These are phyloP conservation scores for Drechslerella coelobrocha DNA, from an alignment of 2,329 filamentous ascomycete species.

Conservation along the genomic window DNA sequence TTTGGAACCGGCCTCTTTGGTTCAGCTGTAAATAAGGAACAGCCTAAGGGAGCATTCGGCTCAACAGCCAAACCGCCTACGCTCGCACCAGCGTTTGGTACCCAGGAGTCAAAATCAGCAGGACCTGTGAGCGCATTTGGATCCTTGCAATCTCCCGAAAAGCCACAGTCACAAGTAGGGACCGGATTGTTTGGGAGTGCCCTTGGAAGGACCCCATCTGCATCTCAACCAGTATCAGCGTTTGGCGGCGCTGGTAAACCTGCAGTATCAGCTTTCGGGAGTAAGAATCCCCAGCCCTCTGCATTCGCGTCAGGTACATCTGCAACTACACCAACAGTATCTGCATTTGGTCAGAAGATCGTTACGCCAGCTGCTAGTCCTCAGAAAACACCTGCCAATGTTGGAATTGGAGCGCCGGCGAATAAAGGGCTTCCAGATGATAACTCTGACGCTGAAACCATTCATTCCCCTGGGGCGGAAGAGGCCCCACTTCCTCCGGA, in stretches of 20 bases:
- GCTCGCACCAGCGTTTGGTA: constrained; percentile 40
- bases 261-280: constrained; percentile 21
- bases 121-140: constrained; percentile 29
- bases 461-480: constrained; percentile 21
- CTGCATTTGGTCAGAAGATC: constrained; percentile 35
- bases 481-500: constrained; percentile 44
- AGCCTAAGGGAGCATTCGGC: constrained; percentile 31
- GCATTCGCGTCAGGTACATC: constrained; percentile 17
- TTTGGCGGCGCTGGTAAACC: constrained; percentile 12
- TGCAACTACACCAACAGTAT: constrained; percentile 10
- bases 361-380: constrained; percentile 11
- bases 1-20: constrained; percentile 45
- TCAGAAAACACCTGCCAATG: constrained; percentile 9
- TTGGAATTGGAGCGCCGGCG: constrained; percentile 15
- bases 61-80: constrained; percentile 22
- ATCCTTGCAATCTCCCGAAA: constrained; percentile 21
- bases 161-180: constrained; percentile 17
- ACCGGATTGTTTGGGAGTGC: constrained; percentile 43
- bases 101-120: constrained; percentile 20
- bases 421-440: constrained; percentile 36
- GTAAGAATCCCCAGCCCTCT: constrained; percentile 23
- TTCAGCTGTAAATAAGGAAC: constrained; percentile 42
- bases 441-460: constrained; percentile 38
- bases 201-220: constrained; percentile 33
- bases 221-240: constrained; percentile 18